A percentile compares a stretch with the other conserved stretches of the same genome.
Evolutionary conservation across 176 grass and related monocot genomes (phyloP).

Genomic region (Oryza punctata): DNA sequence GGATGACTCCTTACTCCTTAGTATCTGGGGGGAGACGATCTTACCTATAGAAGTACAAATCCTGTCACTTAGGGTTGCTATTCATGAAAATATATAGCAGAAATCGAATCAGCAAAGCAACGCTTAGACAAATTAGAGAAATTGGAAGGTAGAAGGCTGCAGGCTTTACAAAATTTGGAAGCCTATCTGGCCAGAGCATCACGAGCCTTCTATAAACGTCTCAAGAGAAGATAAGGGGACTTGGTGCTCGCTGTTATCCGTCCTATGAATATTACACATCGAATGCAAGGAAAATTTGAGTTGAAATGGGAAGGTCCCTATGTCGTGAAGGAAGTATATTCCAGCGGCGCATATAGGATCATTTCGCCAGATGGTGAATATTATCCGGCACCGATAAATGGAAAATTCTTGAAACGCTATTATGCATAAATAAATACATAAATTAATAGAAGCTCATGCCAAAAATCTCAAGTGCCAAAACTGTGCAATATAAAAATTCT

Average conservation of each 20-base stretch:
- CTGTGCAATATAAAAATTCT: no score
- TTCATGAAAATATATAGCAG: not conserved
- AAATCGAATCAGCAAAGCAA: not conserved
- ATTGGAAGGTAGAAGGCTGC: not conserved
- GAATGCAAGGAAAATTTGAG: not conserved
- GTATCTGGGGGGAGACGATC: no score
- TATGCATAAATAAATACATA: not conserved
- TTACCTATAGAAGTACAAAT: conserved; percentile 1
- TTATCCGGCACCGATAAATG: not conserved
- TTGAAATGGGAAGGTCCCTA: not conserved
- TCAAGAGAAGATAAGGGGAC: not conserved
- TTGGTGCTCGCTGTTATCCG: not conserved
- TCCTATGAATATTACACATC: not conserved
- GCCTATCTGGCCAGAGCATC: not conserved
- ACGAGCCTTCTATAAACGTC: not conserved
- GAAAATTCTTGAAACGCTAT: not conserved
- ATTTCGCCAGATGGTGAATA: not conserved
- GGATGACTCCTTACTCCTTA: no score
- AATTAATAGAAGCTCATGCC: no score
- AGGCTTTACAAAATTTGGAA: not conserved
- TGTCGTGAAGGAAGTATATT: not conserved
- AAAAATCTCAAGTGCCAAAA: no score
- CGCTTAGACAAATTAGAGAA: not conserved
- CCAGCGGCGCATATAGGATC: not conserved
- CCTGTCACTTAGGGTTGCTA: not conserved